phyloP scores from a whole-genome alignment of 768 basidiomycete genomes.

The Macrolepiota albuminosa region DNA sequence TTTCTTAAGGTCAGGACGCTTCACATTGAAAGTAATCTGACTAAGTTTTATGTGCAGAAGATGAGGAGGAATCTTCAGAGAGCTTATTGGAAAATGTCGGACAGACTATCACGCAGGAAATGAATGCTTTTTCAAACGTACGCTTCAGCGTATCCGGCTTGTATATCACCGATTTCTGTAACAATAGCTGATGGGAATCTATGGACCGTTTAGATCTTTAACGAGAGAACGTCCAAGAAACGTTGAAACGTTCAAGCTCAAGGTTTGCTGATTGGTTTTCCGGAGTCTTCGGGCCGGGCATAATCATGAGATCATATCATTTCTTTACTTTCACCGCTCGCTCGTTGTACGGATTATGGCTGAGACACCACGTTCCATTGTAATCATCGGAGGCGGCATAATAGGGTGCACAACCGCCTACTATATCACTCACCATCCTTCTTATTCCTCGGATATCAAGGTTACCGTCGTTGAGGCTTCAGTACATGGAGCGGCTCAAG shows the following conservation, averaged over 20 bases:
- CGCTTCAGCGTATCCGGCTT: neutral
- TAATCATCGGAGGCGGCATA: constrained; percentile 84
- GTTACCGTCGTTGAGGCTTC: constrained; percentile 75
- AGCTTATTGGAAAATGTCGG: neutral
- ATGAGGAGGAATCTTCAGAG: neutral
- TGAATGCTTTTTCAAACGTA: neutral
- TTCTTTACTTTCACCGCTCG: neutral
- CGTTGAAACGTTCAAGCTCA: neutral
- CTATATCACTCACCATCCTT: constrained; percentile 61
- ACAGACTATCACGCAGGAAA: neutral
- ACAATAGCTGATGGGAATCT: neutral
- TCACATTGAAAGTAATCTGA: neutral
- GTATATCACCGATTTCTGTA: neutral
- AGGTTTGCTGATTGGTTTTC: neutral
- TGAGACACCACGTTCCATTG: constrained; percentile 37
- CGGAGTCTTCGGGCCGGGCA: neutral
- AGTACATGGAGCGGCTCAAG: constrained; percentile 60
- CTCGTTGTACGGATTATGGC: constrained; percentile 1
- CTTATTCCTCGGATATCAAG: constrained; percentile 32
- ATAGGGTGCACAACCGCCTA: constrained; percentile 83
- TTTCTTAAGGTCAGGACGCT: neutral
- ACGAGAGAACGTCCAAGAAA: no score
- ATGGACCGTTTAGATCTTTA: neutral
- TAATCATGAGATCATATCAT: neutral
- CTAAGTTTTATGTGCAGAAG: neutral